Base-by-base conservation (phyloP, 495 filamentous ascomycete genomes). In the Aspergillus wentii region DNA sequence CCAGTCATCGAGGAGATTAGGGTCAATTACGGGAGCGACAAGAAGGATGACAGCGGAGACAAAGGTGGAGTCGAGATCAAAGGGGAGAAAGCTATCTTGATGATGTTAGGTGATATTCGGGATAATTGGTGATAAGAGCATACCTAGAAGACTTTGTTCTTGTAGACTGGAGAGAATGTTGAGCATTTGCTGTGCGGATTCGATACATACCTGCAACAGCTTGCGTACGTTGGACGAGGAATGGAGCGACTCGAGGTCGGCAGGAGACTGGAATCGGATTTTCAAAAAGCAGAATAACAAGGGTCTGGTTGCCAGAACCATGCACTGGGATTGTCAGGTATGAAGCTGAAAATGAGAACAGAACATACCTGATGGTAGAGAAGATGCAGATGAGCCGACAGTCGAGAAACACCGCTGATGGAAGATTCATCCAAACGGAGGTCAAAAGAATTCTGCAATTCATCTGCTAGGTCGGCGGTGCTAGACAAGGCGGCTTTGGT, bases 11-110 rank as follows among this genome's bases (percentile, higher is more conserved):
- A 61, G 31, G 0, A 61, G 47, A 8, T 43, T 37, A 3, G 42
- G 36, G 31, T 68, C 61, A 27, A 64, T 61, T 17, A 58, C 54
- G 8, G 54, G 51, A 3, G 52, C 52, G 13, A 66, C 48, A 8
- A 62, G 46, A 9, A 69, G 59, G 33, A 64, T 56, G 2, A 65
- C 49, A 4, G 55, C 56, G 25, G 62, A 66, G 15, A 62, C 54
- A 27, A 61, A 70, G 9, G 59, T 49, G 22, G 64, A 58, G 34
- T 70, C 66, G 17, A 66, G 59, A 42, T 70, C 64, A 30, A 70
- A 70, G 7, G 64, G 57, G 18, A 70, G 59, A 38, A 70, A 70
- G 3, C 57, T 67, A 50, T 70, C 66, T 70, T 33, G 3, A 18
- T 29, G 3, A 17, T 10, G 3, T 11, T 43, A 13, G 31, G 18